Conservation (phyloP, 305 asterid genomes). For the Fraxinus greggii region DNA sequence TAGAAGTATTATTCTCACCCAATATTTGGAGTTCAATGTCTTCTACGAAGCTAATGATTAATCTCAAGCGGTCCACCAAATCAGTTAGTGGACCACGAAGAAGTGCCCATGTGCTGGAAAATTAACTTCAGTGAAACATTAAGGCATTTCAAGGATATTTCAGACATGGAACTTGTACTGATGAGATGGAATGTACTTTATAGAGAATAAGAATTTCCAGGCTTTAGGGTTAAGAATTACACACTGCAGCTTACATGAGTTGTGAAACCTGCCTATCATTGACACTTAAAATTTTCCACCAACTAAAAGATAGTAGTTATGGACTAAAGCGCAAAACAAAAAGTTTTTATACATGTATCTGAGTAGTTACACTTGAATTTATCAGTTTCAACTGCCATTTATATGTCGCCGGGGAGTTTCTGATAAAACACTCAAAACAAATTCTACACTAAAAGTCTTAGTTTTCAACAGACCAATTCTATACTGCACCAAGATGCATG, state of each 20-base stretch:
- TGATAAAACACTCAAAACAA: neutral
- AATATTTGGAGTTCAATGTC: constrained; percentile 1
- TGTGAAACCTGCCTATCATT: neutral
- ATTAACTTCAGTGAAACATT: neutral
- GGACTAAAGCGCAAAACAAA: constrained; percentile 3
- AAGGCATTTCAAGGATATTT: constrained; percentile 9
- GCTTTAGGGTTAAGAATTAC: neutral
- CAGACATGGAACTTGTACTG: constrained; percentile 3
- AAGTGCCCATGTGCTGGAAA: neutral
- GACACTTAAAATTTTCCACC: neutral
- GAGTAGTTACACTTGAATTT: constrained; percentile 4
- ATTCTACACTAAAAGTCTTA: constrained; percentile 1
- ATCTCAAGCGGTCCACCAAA: constrained; percentile 6
- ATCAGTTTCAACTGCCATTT: constrained; percentile 7
- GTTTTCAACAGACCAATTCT: neutral
- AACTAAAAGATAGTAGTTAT: neutral
- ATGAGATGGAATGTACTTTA: neutral
- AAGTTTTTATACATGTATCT: neutral
- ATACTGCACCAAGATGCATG: constrained; percentile 5
- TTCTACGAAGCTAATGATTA: neutral
- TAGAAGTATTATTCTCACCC: neutral
- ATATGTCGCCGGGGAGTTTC: constrained; percentile 5
- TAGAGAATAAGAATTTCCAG: neutral
- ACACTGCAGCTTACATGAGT: neutral
- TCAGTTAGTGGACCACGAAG: neutral